Conservation (phyloP, 139 green algal species). For the Chlamydomonas asymmetrica region DNA sequence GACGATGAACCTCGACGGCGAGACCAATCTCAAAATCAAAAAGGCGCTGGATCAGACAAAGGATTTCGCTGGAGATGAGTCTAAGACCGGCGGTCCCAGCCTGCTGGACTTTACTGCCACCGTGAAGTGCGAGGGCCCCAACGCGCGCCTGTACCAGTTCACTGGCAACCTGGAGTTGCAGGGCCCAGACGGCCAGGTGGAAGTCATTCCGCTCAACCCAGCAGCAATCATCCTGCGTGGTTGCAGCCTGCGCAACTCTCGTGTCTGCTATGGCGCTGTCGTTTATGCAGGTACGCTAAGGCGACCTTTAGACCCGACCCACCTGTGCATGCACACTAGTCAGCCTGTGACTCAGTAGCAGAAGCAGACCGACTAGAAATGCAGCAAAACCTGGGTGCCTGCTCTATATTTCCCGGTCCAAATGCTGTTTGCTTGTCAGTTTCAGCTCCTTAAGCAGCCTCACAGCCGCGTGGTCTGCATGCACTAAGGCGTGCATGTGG, state of each 20-base stretch:
- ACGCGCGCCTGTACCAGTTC: slow-evolving; percentile 88
- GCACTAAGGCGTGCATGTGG: too few relatives aligned
- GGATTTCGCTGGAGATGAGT: too few relatives aligned
- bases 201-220: slow-evolving; percentile 56
- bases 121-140: slow-evolving; percentile 84
- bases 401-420: too few relatives aligned
- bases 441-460: too few relatives aligned
- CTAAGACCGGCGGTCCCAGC: too few relatives aligned
- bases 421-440: too few relatives aligned
- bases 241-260: slow-evolving; percentile 88
- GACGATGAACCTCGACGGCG: slow-evolving; percentile 93
- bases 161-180: slow-evolving; percentile 68
- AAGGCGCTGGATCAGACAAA: slow-evolving; percentile 68
- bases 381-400: too few relatives aligned
- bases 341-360: too few relatives aligned
- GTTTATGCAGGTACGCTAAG: slow-evolving; percentile 86
- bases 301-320: not conserved
- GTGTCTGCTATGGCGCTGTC: slow-evolving; percentile 72
- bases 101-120: slow-evolving; percentile 45
- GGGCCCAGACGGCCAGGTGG: not conserved
- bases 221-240: slow-evolving; percentile 75
- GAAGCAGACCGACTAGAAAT: too few relatives aligned
- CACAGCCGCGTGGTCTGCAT: too few relatives aligned
- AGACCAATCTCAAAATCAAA: slow-evolving; percentile 95
- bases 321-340: not conserved